Percentiles rank a stretch among this genome's conserved stretches.
These are phyloP conservation scores for Kluyveromyces marxianus DNA, from an alignment of 1,139 yeast species.

Conservation along the genomic window DNA sequence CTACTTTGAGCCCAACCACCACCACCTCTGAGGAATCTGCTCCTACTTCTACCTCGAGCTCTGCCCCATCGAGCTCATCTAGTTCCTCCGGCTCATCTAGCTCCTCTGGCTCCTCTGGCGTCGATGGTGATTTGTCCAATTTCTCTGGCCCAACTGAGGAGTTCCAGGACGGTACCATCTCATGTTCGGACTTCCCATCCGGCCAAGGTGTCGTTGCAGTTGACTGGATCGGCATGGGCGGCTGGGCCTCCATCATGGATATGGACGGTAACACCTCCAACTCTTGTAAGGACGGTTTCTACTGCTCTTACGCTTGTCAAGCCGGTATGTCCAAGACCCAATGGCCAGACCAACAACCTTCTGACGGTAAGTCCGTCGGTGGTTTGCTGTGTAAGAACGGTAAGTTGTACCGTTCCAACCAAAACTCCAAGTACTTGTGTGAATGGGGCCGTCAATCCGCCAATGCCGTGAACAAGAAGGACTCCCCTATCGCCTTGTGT, in stretches of 20 bases:
- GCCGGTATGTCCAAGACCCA: conserved; percentile 97
- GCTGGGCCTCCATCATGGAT: conserved; percentile 82
- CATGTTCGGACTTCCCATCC: conserved; percentile 75
- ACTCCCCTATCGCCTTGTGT: conserved; percentile 72
- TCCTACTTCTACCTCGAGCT: conserved; percentile 20
- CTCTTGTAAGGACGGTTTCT: conserved; percentile 76
- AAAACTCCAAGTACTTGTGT: conserved; percentile 58
- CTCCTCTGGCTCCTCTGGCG: conserved; percentile 25
- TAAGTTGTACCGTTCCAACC: conserved; percentile 69
- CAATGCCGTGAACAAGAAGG: conserved; percentile 55
- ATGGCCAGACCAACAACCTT: conserved; percentile 84
- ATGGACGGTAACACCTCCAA: conserved; percentile 54
- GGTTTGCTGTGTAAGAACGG: conserved; percentile 80
- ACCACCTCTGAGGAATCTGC: conserved; percentile 11
- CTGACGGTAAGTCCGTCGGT: conserved; percentile 84
- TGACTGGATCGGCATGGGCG: conserved; percentile 77
- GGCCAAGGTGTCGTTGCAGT: conserved; percentile 87
- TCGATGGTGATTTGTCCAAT: conserved; percentile 49
- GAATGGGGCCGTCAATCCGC: conserved; percentile 76
- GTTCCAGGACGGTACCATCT: conserved; percentile 74
- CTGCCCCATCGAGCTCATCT: conserved; percentile 19
- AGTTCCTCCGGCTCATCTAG: conserved; percentile 14
- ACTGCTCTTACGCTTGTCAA: conserved; percentile 95
- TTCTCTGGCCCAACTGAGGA: conserved; percentile 46
- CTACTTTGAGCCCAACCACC: conserved; percentile 8